Evolutionary conservation across 31 red algal genomes (phyloP), one percentile per base, ranked within the genome.

Genomic region (Porphyra umbilicalis): DNA sequence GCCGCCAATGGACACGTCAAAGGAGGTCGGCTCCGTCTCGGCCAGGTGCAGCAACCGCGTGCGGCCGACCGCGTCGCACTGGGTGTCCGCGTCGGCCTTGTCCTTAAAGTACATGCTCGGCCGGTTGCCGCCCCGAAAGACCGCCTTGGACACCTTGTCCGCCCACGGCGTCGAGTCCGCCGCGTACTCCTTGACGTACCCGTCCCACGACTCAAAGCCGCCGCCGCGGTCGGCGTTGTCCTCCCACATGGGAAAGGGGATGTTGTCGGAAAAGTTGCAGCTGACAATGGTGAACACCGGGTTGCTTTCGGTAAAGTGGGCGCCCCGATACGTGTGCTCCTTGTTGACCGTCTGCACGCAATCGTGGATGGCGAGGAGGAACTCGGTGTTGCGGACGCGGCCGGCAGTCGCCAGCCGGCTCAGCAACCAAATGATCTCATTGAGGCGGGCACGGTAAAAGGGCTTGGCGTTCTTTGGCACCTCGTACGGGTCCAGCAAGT

Each of bases 241-340:
- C 81, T 99, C 97, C 87, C 93, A 94, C 88, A 99, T 96, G 39
- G 97, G 97, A 82, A 96, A 92, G 8, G 97, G 97, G 35, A 99
- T 92, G 89, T 99, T 96, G 83, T 99, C 97, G 29, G 90, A 94
- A 83, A 99, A 94, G 75, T 94, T 92, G 80, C 97, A 99, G 5
- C 86, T 85, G 29, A 99, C 93, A 40, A 96, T 92, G 16, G 94
- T 99, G 77, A 99, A 96, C 25, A 91, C 87, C 29, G 97, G 97
- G 37, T 76, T 86, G 81, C 85, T 90, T 37, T 90, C 94, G 77
- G 79, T 83, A 57, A 88, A 92, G 29, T 88, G 71, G 78, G 97
- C 89, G 32, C 89, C 94, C 75, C 94, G 79, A 77, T 96, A 96
- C 15, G 77, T 82, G 46, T 94, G 89, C 76, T 90, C 82, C 36